Percentiles rank a stretch among this genome's conserved stretches.
Conservation (phyloP, 176 grass and related monocot species). For the Aegilops longissima region DNA sequence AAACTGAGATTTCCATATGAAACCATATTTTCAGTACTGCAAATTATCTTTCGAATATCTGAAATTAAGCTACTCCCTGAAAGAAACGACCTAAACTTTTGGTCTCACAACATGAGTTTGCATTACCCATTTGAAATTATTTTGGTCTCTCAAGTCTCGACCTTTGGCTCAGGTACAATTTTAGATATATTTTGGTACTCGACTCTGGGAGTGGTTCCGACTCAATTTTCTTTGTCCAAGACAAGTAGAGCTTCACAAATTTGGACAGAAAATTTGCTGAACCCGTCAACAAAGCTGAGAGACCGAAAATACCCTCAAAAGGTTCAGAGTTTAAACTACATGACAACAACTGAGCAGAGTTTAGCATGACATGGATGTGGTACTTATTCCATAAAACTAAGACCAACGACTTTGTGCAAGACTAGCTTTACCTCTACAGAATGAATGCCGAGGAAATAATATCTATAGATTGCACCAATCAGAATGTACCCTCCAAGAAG, state of each 20-base stretch:
- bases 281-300: background rate
- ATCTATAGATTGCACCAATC: constrained; percentile 78
- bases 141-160: background rate
- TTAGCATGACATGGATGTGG: constrained; percentile 1
- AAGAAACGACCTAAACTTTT: background rate
- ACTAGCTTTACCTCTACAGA: constrained; percentile 64
- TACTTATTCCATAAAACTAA: background rate
- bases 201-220: background rate
- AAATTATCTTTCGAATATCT: constrained; percentile 7
- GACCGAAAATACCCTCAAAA: background rate
- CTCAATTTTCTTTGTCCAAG: background rate
- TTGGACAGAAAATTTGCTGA: background rate
- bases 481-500: constrained; percentile 81
- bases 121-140: background rate
- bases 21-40: background rate
- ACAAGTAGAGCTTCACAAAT: background rate
- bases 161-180: background rate
- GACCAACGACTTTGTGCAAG: background rate
- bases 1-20: background rate
- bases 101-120: background rate
- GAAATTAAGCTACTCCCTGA: background rate
- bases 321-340: background rate
- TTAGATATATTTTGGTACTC: background rate
- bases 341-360: background rate
- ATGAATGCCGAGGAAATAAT: constrained; percentile 84